Evolutionary conservation across 2,329 filamentous ascomycete genomes (phyloP).

Genomic region (Pseudogymnoascus sp.): DNA sequence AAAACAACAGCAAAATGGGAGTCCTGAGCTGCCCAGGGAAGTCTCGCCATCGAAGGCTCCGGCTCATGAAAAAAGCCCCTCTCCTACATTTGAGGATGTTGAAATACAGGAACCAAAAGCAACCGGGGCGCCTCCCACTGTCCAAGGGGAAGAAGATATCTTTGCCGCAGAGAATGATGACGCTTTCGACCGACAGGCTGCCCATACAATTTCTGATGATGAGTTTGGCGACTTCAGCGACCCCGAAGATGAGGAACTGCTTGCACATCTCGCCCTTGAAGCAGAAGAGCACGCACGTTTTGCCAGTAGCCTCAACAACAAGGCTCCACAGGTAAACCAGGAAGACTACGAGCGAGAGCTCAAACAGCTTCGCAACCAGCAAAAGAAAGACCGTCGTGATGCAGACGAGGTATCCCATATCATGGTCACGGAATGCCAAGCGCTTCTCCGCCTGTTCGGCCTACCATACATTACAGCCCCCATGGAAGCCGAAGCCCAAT

Average conservation of each 20-base stretch:
- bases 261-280: slow-evolving; percentile 80
- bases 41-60: not conserved
- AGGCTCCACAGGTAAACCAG: slow-evolving; percentile 60
- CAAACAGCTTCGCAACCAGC: slow-evolving; percentile 79
- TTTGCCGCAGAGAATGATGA: slow-evolving; percentile 14
- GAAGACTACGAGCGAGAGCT: slow-evolving; percentile 83
- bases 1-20: not conserved
- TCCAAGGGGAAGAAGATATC: not conserved
- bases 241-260: slow-evolving; percentile 83
- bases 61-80: slow-evolving; percentile 13
- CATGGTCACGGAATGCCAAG: slow-evolving; percentile 94
- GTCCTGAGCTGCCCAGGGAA: not conserved
- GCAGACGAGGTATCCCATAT: slow-evolving; percentile 94
- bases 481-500: slow-evolving; percentile 98
- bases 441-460: slow-evolving; percentile 81
- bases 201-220: slow-evolving; percentile 18
- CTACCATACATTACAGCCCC: slow-evolving; percentile 95
- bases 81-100: slow-evolving; percentile 23
- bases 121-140: not conserved
- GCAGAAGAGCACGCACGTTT: slow-evolving; percentile 92
- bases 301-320: slow-evolving; percentile 76
- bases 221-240: slow-evolving; percentile 66
- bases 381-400: slow-evolving; percentile 92
- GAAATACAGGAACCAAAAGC: slow-evolving; percentile 13
- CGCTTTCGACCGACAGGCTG: slow-evolving; percentile 18